Conservation (phyloP, 2,329 filamentous ascomycete genomes). For the Paecilomyces sp. region DNA sequence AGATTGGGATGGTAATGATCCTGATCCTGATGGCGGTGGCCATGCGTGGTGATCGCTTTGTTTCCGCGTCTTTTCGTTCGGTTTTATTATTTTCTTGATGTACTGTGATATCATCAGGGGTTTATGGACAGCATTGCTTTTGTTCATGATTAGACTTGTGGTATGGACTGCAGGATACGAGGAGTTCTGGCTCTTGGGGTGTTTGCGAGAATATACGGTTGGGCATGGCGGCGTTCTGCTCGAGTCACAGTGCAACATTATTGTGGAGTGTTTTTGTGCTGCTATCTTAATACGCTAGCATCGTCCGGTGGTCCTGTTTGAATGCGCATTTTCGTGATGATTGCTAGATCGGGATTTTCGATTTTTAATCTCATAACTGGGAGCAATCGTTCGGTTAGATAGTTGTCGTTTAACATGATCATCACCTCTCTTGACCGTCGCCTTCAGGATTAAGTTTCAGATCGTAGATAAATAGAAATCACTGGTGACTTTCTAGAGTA, state of each 20-base stretch:
- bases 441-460: neutral
- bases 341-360: neutral
- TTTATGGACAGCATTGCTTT: no score
- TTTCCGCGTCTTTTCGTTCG: neutral
- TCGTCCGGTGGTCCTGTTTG: neutral
- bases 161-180: neutral
- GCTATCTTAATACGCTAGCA: neutral
- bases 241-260: neutral
- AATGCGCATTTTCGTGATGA: neutral
- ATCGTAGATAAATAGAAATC: neutral
- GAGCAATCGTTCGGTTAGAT: neutral
- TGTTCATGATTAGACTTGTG: neutral
- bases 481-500: neutral
- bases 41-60: constrained; percentile 15
- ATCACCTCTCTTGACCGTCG: neutral
- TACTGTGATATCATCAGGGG: no score
- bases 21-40: constrained; percentile 11
- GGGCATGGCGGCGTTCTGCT: neutral
- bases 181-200: neutral
- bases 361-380: neutral
- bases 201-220: neutral
- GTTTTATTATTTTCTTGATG: neutral
- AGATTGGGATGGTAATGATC: constrained; percentile 51
- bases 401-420: neutral
- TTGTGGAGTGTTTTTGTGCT: neutral